Evolutionary conservation across 208 protist genomes (phyloP).

Genomic region (Porcisia hertigi): DNA sequence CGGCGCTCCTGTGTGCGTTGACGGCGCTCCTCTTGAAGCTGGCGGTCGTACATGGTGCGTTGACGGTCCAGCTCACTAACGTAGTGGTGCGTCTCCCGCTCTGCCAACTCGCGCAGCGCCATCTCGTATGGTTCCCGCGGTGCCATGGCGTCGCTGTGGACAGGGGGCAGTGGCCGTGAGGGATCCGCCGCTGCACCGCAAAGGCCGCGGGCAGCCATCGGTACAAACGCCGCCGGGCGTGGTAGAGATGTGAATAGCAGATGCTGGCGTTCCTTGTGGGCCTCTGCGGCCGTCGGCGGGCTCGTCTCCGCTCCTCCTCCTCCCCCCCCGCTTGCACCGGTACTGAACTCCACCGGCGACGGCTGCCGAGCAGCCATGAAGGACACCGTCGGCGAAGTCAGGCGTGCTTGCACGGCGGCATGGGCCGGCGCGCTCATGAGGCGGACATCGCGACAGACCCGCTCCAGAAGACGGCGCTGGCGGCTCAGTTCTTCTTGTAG

Average conservation of each 20-base stretch:
- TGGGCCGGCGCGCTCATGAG: conserved; percentile 11
- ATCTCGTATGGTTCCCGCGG: conserved; percentile 10
- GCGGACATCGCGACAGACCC: conserved; percentile 32
- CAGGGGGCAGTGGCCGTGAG: conserved; percentile 33
- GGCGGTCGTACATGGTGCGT: conserved; percentile 32
- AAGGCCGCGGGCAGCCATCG: conserved; percentile 16
- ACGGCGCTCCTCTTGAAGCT: conserved; percentile 48
- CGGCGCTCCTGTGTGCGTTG: conserved; percentile 54
- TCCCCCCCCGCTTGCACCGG: not conserved
- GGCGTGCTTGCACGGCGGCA: not conserved
- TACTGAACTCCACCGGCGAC: conserved; percentile 14
- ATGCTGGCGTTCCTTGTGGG: not conserved
- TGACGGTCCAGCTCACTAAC: conserved; percentile 55
- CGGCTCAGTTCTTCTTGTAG: conserved; percentile 49
- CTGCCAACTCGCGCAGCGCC: conserved; percentile 30
- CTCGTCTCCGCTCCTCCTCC: not conserved
- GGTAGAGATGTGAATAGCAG: conserved; percentile 20
- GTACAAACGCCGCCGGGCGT: conserved; percentile 16
- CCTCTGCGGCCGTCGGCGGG: not conserved
- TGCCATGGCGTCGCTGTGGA: conserved; percentile 16
- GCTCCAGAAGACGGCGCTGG: conserved; percentile 61
- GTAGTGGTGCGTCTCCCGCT: conserved; percentile 50
- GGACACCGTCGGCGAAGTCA: conserved; percentile 2
- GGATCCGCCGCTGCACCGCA: conserved; percentile 24
- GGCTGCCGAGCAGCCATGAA: conserved; percentile 14